Evolutionary conservation across 176 grass and related monocot genomes (phyloP), one percentile per base, ranked within the genome.

Genomic region (Paspalum notatum): DNA sequence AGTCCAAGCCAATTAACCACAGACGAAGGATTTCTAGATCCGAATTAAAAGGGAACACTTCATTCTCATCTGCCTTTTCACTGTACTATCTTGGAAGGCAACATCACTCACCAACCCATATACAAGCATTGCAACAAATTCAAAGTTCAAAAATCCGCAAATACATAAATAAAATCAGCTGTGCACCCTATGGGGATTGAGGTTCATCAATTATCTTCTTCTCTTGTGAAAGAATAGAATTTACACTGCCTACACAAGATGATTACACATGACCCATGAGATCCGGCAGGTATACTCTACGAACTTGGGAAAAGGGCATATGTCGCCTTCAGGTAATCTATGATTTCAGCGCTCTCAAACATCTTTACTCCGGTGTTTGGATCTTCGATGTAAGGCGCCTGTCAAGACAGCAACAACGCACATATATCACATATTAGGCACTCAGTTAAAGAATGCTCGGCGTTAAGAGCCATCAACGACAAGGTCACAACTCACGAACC

Each of bases 331-430:
- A 97, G 87, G 64, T 94, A 97, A 5, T 92, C 80, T 16, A 90
- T 68, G 44, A 97, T 97, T n/a, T 88, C 89, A 24, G 89, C 87
- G 72, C 94, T 97, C 56, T 97, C 94, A 10, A 97, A 97, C 94
- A 92, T 91, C 83, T 97, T 87, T 46, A 97, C 92, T 80, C 89
- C 94, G 0, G 94, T 97, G 85, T 97, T 97, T 9, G 89, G 94
- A 90, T 97, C 94, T 81, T 97, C 91, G 46, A 97, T 83, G 82
- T 85, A 97, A 79, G 94, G 94, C 3, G 40, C 94, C 94, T 97
- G 84, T 15, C 25, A 57, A 77, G 39, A 24, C 44, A 65, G 66
- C 18, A 75, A 9, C 44, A 48, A 21, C 12, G 26, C 1, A 18
- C 24, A 60, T 44, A 75, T 68, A 42, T 68, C 63, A 63, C n/a